These are phyloP conservation scores for Candida loeiensis DNA, from an alignment of 805 yeast species.

Conservation along the genomic window DNA sequence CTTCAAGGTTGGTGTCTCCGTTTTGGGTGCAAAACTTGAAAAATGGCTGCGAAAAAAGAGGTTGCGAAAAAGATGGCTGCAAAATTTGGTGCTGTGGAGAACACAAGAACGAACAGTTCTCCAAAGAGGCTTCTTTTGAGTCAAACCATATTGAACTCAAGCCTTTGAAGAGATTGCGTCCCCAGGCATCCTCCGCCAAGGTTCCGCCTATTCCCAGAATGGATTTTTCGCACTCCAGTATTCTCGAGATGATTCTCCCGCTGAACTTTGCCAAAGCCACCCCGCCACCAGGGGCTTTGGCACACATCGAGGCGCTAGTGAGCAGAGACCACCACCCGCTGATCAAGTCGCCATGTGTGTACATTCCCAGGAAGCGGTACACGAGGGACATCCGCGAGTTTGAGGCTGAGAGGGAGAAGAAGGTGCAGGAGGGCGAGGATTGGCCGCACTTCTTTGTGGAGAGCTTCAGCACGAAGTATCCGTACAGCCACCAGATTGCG, in stretches of 20 bases:
- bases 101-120: background rate
- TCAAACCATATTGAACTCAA: background rate
- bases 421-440: background rate
- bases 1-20: background rate
- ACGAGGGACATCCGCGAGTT: constrained; percentile 5
- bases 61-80: no score
- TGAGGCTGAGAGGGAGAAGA: background rate
- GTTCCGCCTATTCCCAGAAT: background rate
- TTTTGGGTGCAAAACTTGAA: background rate
- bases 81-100: background rate
- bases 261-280: constrained; percentile 8
- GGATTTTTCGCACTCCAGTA: background rate
- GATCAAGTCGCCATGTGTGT: constrained; percentile 8
- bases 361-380: constrained; percentile 7
- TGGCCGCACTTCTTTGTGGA: constrained; percentile 4
- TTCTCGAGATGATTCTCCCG: constrained; percentile 1
- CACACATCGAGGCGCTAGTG: constrained; percentile 1
- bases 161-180: background rate
- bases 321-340: constrained; percentile 1
- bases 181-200: constrained; percentile 1
- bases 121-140: background rate
- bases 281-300: background rate
- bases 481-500: constrained; percentile 8
- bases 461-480: background rate
- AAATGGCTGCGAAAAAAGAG: background rate